Conservation (phyloP, 2,329 filamentous ascomycete species). For the Teratosphaeria pseudoeucalypti region DNA sequence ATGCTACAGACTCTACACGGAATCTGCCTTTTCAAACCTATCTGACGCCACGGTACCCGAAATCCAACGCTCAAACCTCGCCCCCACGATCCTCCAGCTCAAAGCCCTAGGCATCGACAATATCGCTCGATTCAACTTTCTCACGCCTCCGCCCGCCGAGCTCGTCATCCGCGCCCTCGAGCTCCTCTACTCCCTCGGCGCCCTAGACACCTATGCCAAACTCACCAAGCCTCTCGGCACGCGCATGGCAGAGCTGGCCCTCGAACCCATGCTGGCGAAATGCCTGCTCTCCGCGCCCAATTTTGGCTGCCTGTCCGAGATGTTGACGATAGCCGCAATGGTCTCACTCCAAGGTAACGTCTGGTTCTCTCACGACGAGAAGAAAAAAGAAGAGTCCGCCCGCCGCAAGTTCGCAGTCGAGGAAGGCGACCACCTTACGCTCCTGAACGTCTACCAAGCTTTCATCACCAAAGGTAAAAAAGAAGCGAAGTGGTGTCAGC, state of each 20-base stretch:
- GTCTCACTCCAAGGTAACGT: conserved; percentile 72
- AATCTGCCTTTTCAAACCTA: conserved; percentile 56
- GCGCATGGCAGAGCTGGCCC: conserved; percentile 83
- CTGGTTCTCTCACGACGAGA: conserved; percentile 67
- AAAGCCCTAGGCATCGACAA: conserved; percentile 96
- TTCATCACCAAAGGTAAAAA: conserved; percentile 77
- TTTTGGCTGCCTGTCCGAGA: conserved; percentile 73
- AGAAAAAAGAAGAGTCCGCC: conserved; percentile 62
- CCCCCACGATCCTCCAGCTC: conserved; percentile 77
- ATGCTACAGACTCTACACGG: conserved; percentile 86
- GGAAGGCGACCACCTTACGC: conserved; percentile 86
- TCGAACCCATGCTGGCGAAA: conserved; percentile 94
- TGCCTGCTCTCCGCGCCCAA: conserved; percentile 64
- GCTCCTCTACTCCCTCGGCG: conserved; percentile 74
- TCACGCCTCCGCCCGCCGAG: conserved; percentile 75
- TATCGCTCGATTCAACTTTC: conserved; percentile 77
- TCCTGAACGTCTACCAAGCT: conserved; percentile 85
- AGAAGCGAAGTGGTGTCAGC: conserved; percentile 75
- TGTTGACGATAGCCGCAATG: conserved; percentile 91
- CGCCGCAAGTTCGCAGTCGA: conserved; percentile 78
- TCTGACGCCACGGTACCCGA: conserved; percentile 71
- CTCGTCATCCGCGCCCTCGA: conserved; percentile 80
- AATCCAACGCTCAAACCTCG: conserved; percentile 84
- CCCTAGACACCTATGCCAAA: conserved; percentile 80
- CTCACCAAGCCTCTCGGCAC: conserved; percentile 79